Conservation (phyloP, 1,284 basidiomycete genomes). For the Ustilago hordei region DNA sequence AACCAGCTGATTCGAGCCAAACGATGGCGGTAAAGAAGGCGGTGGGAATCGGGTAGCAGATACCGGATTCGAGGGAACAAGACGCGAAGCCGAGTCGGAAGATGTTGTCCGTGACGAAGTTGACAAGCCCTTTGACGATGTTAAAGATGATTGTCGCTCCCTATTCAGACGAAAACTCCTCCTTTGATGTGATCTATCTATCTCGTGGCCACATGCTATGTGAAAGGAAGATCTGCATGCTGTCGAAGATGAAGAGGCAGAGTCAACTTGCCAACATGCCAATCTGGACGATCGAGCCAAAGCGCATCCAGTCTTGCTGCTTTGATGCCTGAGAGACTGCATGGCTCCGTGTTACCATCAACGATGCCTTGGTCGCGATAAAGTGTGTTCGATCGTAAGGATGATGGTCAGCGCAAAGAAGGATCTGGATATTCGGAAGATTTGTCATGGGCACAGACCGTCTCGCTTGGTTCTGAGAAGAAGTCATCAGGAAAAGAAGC, state of each 20-base stretch:
- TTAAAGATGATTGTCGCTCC: background rate
- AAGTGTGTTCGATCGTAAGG: background rate
- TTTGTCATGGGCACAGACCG: constrained; percentile 14
- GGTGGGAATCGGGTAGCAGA: constrained; percentile 31
- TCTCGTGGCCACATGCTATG: background rate
- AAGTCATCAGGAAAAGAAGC: background rate
- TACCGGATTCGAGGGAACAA: constrained; percentile 22
- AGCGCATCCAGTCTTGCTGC: background rate
- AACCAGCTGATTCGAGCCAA: constrained; percentile 61
- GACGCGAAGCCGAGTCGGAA: constrained; percentile 12
- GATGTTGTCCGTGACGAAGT: constrained; percentile 11
- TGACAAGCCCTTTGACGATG: background rate
- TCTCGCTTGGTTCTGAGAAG: background rate
- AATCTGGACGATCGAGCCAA: background rate
- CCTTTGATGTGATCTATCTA: background rate
- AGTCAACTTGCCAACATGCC: background rate
- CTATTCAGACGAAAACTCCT: background rate
- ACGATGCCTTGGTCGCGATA: background rate
- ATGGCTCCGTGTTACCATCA: background rate
- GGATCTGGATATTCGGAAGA: background rate
- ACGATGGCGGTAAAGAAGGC: constrained; percentile 51
- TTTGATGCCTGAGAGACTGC: background rate
- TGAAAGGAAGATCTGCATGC: background rate
- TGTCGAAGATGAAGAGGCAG: background rate
- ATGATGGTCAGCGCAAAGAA: background rate